Conservation (phyloP, 1,139 yeast genomes). For the Debaryomycetaceae sp. region DNA sequence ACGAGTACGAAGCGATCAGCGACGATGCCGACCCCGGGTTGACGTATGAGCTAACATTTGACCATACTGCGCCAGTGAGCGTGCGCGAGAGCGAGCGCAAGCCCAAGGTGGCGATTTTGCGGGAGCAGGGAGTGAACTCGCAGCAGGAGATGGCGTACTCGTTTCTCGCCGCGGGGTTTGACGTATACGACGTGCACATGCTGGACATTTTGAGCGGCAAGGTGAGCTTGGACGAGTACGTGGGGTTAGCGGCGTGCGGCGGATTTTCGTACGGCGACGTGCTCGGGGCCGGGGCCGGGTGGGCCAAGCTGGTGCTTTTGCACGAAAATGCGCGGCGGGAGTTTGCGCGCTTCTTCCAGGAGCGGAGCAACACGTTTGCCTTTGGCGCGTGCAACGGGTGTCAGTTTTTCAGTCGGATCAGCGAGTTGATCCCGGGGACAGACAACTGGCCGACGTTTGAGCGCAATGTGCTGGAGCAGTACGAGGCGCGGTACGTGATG, state of each 20-base stretch:
- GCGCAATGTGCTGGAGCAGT: slow-evolving; percentile 86
- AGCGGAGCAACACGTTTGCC: slow-evolving; percentile 89
- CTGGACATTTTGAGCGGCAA: slow-evolving; percentile 73
- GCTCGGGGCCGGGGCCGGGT: slow-evolving; percentile 97
- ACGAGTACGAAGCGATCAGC: slow-evolving; percentile 63
- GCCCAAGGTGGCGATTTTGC: slow-evolving; percentile 90
- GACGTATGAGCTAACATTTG: slow-evolving; percentile 64
- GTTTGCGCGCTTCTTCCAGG: slow-evolving; percentile 72
- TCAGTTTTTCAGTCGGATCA: slow-evolving; percentile 85
- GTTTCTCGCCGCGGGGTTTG: slow-evolving; percentile 91
- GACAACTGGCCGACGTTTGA: slow-evolving; percentile 96
- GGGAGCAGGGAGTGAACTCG: slow-evolving; percentile 99
- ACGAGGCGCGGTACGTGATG: slow-evolving; percentile 91
- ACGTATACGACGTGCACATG: slow-evolving; percentile 92
- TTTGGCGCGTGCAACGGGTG: slow-evolving; percentile 99
- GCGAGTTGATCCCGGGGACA: slow-evolving; percentile 87
- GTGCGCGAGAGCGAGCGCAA: slow-evolving; percentile 27
- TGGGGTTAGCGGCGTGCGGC: slow-evolving; percentile 97
- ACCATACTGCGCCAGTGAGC: slow-evolving; percentile 9
- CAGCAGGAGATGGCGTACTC: slow-evolving; percentile 99
- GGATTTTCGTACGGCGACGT: slow-evolving; percentile 99
- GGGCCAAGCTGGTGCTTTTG: slow-evolving; percentile 97
- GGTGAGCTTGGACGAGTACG: slow-evolving; percentile 67
- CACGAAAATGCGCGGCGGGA: slow-evolving; percentile 68
- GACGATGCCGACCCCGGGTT: slow-evolving; percentile 91